A percentile compares a stretch with the other conserved stretches of the same genome.
These are phyloP conservation scores for Mycosphaerelloides madeirae DNA, from an alignment of 2,329 filamentous ascomycete species.

Conservation along the genomic window DNA sequence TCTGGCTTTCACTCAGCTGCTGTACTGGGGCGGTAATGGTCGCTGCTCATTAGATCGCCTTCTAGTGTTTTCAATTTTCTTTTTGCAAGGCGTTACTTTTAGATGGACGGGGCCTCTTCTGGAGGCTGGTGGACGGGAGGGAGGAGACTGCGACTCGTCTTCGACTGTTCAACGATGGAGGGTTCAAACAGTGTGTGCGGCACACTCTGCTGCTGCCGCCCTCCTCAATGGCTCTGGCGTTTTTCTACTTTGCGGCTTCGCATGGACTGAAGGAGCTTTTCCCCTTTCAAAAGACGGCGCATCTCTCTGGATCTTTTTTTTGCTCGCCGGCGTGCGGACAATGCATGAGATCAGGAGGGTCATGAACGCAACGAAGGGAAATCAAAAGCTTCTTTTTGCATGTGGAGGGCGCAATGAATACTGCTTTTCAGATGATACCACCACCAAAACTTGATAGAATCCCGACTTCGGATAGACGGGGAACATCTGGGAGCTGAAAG, in stretches of 20 bases:
- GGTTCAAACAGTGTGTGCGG: not conserved
- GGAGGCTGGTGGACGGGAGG: slow-evolving; percentile 1
- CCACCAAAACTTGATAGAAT: not conserved
- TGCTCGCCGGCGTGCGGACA: not conserved
- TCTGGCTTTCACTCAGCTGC: slow-evolving; percentile 10
- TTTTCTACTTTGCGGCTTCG: slow-evolving; percentile 1
- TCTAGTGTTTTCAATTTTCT: slow-evolving; percentile 10
- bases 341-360: not conserved
- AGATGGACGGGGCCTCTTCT: slow-evolving; percentile 10
- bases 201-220: not conserved
- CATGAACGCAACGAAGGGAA: not conserved
- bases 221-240: not conserved
- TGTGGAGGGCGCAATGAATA: slow-evolving; percentile 6
- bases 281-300: not conserved
- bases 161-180: slow-evolving; percentile 1
- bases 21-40: slow-evolving; percentile 15
- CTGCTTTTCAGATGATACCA: slow-evolving; percentile 13
- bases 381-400: slow-evolving; percentile 1
- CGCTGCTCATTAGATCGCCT: slow-evolving; percentile 20
- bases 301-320: not conserved
- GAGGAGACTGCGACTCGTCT: not conserved
- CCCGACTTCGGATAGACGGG: too few species aligned
- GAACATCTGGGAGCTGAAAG: too few species aligned
- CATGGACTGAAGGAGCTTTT: slow-evolving; percentile 8
- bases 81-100: slow-evolving; percentile 18